These are phyloP conservation scores for Castanospermum australe DNA, from an alignment of 306 rosid genomes.

Conservation along the genomic window DNA sequence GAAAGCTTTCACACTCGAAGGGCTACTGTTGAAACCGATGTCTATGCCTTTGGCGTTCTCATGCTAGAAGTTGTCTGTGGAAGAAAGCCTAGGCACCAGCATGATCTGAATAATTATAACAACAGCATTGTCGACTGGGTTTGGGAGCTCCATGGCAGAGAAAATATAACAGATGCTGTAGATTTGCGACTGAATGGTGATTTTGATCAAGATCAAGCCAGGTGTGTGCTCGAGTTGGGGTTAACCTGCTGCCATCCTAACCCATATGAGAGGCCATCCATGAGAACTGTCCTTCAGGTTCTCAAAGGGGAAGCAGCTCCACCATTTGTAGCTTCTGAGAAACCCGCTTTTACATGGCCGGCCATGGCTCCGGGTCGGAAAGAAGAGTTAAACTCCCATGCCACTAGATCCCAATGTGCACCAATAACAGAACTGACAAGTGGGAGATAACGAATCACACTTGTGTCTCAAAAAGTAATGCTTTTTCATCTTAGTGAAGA, in stretches of 20 bases:
- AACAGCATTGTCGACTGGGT: constrained; percentile 42
- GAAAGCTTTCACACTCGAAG: constrained; percentile 45
- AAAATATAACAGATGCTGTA: constrained; percentile 27
- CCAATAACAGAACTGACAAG: neutral
- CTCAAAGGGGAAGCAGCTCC: constrained; percentile 40
- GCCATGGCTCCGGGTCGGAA: constrained; percentile 31
- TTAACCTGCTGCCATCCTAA: constrained; percentile 55
- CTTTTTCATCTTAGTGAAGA: neutral
- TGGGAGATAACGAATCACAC: neutral
- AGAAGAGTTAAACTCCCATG: neutral
- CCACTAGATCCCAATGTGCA: neutral
- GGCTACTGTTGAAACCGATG: no score
- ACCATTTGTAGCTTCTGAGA: constrained; percentile 32
- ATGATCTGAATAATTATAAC: constrained; percentile 21
- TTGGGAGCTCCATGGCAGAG: constrained; percentile 41
- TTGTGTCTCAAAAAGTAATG: neutral
- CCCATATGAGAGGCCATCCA: constrained; percentile 45
- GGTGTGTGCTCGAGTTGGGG: constrained; percentile 35
- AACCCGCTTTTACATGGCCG: constrained; percentile 48
- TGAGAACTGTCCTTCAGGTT: constrained; percentile 41
- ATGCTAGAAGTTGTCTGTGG: constrained; percentile 49
- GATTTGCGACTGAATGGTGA: constrained; percentile 35
- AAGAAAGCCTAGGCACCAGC: constrained; percentile 36
- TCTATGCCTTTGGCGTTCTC: constrained; percentile 51
- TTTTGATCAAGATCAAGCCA: constrained; percentile 11